These are phyloP conservation scores for Reticulascus tulasneorum DNA, from an alignment of 2,329 filamentous ascomycete genomes.

Conservation along the genomic window DNA sequence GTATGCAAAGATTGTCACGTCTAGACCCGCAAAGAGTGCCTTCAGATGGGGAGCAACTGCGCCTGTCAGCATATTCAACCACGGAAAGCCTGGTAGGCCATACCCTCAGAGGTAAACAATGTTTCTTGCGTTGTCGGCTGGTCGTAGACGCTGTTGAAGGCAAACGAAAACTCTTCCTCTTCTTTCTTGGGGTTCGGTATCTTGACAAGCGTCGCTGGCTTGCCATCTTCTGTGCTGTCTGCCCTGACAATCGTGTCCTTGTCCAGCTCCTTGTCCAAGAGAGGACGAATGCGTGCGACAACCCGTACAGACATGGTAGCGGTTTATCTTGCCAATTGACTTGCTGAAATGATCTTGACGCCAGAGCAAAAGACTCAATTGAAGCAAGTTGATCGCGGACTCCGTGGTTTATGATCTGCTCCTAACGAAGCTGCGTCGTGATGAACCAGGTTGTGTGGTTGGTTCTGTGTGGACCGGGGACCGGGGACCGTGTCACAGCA, in stretches of 20 bases:
- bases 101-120: conserved; percentile 86
- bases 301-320: conserved; percentile 69
- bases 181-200: conserved; percentile 95
- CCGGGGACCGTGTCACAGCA: no score
- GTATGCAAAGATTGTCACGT: conserved; percentile 88
- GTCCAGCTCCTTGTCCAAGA: conserved; percentile 80
- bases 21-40: conserved; percentile 83
- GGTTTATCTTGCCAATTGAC: no score
- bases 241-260: conserved; percentile 80
- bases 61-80: conserved; percentile 4
- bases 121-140: conserved; percentile 75
- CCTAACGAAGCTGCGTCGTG: no score
- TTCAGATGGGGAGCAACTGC: conserved; percentile 85
- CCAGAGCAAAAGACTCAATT: no score
- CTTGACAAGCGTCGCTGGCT: conserved; percentile 66
- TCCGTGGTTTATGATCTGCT: no score
- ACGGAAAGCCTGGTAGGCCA: conserved; percentile 20
- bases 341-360: not conserved
- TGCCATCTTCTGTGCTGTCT: conserved; percentile 57
- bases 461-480: no score
- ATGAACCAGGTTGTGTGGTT: no score
- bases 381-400: no score
- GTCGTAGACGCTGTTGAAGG: conserved; percentile 92
- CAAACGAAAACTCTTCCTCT: conserved; percentile 84
- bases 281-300: conserved; percentile 83